Percentiles rank a stretch among this genome's conserved stretches.
These are phyloP conservation scores for Ophiorrhiza pumila DNA, from an alignment of 257 asterid species.

Conservation along the genomic window DNA sequence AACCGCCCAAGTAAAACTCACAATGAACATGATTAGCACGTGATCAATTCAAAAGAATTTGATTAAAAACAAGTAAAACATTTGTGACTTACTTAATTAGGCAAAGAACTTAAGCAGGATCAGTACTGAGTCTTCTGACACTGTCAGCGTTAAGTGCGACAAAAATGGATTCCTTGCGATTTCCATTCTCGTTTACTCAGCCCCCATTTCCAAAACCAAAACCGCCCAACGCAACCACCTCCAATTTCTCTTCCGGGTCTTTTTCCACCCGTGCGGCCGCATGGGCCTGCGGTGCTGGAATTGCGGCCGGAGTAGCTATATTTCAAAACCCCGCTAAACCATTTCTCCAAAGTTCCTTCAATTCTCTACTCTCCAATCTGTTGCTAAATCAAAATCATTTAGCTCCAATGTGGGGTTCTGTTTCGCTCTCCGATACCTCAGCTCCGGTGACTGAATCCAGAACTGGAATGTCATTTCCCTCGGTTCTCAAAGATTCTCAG, in stretches of 20 bases:
- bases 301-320: constrained; percentile 44
- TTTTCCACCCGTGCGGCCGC: constrained; percentile 35
- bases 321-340: constrained; percentile 36
- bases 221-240: constrained; percentile 31
- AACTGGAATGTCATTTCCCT: constrained; percentile 76
- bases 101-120: too few species aligned
- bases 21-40: too few species aligned
- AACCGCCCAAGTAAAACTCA: too few species aligned
- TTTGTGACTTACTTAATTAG: too few species aligned
- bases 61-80: too few species aligned
- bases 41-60: too few species aligned
- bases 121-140: too few species aligned
- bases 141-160: background rate
- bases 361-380: constrained; percentile 38
- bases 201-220: constrained; percentile 59
- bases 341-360: constrained; percentile 40
- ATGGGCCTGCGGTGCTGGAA: constrained; percentile 30
- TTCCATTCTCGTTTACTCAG: constrained; percentile 90
- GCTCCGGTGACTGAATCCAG: constrained; percentile 59
- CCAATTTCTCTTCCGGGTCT: constrained; percentile 21
- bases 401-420: constrained; percentile 61
- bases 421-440: constrained; percentile 49
- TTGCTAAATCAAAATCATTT: constrained; percentile 19
- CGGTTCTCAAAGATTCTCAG: constrained; percentile 62
- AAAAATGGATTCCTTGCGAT: constrained; percentile 67